Conservation (phyloP, 495 filamentous ascomycete genomes). For the Neurospora sp. region DNA sequence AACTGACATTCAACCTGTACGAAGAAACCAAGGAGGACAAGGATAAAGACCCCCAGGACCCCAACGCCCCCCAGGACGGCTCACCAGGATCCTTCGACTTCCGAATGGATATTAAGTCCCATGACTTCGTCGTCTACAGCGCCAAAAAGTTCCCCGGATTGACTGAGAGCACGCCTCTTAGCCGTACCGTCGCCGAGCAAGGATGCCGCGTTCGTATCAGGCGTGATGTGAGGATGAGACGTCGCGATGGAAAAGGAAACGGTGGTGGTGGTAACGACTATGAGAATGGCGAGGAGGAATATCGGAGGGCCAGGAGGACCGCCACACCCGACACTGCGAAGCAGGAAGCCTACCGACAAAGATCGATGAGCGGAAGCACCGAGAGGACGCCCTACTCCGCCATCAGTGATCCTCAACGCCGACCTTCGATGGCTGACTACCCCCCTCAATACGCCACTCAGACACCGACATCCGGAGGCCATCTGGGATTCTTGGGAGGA, state of each 20-base stretch:
- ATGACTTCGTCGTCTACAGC: constrained; percentile 82
- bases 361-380: constrained; percentile 65
- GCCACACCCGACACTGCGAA: constrained; percentile 49
- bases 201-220: constrained; percentile 94
- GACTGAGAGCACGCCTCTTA: constrained; percentile 79
- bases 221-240: constrained; percentile 93
- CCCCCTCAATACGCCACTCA: constrained; percentile 29
- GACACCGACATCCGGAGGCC: constrained; percentile 25
- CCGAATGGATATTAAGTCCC: constrained; percentile 82
- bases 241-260: constrained; percentile 58
- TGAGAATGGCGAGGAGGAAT: constrained; percentile 59
- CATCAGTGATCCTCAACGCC: constrained; percentile 34
- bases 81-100: constrained; percentile 25
- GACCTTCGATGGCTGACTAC: constrained; percentile 46
- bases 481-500: constrained; percentile 25
- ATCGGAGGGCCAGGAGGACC: constrained; percentile 44
- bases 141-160: constrained; percentile 98
- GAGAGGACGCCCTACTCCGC: constrained; percentile 37
- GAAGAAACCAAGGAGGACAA: constrained; percentile 74
- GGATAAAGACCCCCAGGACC: constrained; percentile 33
- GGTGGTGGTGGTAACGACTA: constrained; percentile 51
- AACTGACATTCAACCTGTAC: constrained; percentile 82
- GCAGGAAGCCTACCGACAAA: constrained; percentile 51
- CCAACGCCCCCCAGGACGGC: constrained; percentile 17
- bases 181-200: constrained; percentile 88